phyloP scores from a whole-genome alignment of 2,329 filamentous ascomycete genomes.

The Lizonia empirigonia region DNA sequence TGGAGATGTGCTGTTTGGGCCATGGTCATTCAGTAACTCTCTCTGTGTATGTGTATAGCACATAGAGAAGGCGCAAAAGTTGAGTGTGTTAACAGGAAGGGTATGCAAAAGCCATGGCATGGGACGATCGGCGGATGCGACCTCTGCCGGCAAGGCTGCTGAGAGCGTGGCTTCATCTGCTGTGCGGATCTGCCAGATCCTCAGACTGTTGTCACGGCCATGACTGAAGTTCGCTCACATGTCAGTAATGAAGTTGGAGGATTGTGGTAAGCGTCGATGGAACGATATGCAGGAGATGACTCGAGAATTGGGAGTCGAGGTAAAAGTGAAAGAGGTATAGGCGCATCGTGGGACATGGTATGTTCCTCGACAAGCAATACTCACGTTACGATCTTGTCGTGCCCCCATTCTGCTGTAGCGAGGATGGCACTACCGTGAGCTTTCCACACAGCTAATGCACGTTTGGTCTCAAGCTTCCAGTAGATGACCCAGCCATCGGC shows the following conservation, averaged over 20 bases:
- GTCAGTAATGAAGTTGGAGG: background rate
- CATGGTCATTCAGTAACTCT: background rate
- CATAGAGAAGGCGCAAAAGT: conserved; percentile 85
- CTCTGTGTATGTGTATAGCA: conserved; percentile 46
- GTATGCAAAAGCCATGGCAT: conserved; percentile 86
- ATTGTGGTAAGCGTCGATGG: background rate
- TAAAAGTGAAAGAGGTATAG: background rate
- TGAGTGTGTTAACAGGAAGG: conserved; percentile 87
- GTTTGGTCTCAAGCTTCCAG: conserved; percentile 83
- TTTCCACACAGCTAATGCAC: conserved; percentile 83
- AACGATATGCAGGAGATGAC: background rate
- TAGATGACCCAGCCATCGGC: conserved; percentile 86
- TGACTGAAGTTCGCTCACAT: conserved; percentile 62
- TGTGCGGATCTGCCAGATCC: conserved; percentile 76
- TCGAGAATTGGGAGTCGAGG: background rate
- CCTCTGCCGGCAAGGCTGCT: conserved; percentile 72
- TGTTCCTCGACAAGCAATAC: conserved; percentile 42
- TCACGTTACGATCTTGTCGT: conserved; percentile 82
- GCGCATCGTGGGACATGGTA: background rate
- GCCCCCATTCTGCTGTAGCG: conserved; percentile 72
- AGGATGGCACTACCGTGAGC: conserved; percentile 81
- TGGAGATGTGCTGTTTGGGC: conserved; percentile 10
- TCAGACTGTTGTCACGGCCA: conserved; percentile 84
- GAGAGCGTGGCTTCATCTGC: conserved; percentile 69
- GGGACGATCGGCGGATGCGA: conserved; percentile 54